Percentiles rank a stretch among this genome's conserved stretches.
phyloP scores from a whole-genome alignment of 805 yeast genomes.

The Pichia kluyveri region DNA sequence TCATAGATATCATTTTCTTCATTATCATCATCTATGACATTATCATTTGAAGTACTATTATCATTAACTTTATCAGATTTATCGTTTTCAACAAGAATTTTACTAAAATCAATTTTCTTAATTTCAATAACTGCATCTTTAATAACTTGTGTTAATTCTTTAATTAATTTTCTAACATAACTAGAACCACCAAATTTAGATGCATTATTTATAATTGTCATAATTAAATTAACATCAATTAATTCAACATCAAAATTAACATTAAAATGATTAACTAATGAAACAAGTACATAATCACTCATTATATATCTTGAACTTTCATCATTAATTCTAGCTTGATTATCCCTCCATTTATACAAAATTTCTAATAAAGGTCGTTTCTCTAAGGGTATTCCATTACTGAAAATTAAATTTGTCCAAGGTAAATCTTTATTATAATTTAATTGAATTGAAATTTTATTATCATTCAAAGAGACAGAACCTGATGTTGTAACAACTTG shows the following conservation, averaged over 20 bases:
- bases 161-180: constrained; percentile 44
- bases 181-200: constrained; percentile 33
- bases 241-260: constrained; percentile 30
- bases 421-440: constrained; percentile 41
- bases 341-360: constrained; percentile 79
- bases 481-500: constrained; percentile 22
- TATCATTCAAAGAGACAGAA: constrained; percentile 21
- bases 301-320: constrained; percentile 78
- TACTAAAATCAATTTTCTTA: constrained; percentile 17
- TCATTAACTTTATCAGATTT: background rate
- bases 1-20: constrained; percentile 11
- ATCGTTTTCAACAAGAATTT: constrained; percentile 28
- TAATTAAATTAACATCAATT: constrained; percentile 53
- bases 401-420: constrained; percentile 53
- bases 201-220: constrained; percentile 36
- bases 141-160: constrained; percentile 51
- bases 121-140: constrained; percentile 28
- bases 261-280: constrained; percentile 32
- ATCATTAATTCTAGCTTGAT: constrained; percentile 62
- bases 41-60: constrained; percentile 20
- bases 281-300: constrained; percentile 69
- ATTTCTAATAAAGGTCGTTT: constrained; percentile 48
- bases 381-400: constrained; percentile 52
- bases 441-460: constrained; percentile 20
- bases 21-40: constrained; percentile 1